Conservation (phyloP, 2,329 filamentous ascomycete genomes). For the Fusarium sp. region DNA sequence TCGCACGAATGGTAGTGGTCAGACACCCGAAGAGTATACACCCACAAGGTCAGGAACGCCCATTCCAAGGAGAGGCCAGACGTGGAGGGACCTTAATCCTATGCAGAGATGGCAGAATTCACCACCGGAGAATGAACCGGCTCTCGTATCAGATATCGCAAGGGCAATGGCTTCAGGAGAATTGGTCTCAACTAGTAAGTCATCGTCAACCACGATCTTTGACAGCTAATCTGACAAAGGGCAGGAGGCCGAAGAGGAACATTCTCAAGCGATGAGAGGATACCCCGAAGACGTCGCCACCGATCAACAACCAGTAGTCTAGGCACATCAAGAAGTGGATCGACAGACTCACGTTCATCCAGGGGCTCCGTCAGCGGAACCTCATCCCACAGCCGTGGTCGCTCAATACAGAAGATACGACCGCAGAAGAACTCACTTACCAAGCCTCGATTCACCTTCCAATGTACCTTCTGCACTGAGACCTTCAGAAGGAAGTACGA, state of each 20-base stretch:
- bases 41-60: slow-evolving; percentile 65
- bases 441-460: slow-evolving; percentile 42
- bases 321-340: slow-evolving; percentile 33
- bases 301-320: slow-evolving; percentile 31
- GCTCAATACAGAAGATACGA: slow-evolving; percentile 20
- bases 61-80: slow-evolving; percentile 49
- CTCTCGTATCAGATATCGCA: slow-evolving; percentile 47
- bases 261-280: slow-evolving; percentile 22
- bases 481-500: slow-evolving; percentile 58
- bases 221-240: slow-evolving; percentile 52
- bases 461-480: slow-evolving; percentile 60
- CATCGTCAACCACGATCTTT: slow-evolving; percentile 50
- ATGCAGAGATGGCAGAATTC: slow-evolving; percentile 51
- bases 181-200: slow-evolving; percentile 9
- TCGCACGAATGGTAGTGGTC: neutral
- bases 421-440: slow-evolving; percentile 14
- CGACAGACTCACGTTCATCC: slow-evolving; percentile 30
- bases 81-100: slow-evolving; percentile 37
- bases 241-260: slow-evolving; percentile 23
- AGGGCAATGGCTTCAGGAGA: slow-evolving; percentile 42
- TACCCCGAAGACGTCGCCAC: slow-evolving; percentile 12
- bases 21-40: slow-evolving; percentile 29
- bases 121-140: slow-evolving; percentile 50
- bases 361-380: slow-evolving; percentile 17
- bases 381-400: slow-evolving; percentile 14